Evolutionary conservation across 768 basidiomycete genomes (phyloP), one percentile per base, ranked within the genome.

Genomic region (Exidia glandulosa): DNA sequence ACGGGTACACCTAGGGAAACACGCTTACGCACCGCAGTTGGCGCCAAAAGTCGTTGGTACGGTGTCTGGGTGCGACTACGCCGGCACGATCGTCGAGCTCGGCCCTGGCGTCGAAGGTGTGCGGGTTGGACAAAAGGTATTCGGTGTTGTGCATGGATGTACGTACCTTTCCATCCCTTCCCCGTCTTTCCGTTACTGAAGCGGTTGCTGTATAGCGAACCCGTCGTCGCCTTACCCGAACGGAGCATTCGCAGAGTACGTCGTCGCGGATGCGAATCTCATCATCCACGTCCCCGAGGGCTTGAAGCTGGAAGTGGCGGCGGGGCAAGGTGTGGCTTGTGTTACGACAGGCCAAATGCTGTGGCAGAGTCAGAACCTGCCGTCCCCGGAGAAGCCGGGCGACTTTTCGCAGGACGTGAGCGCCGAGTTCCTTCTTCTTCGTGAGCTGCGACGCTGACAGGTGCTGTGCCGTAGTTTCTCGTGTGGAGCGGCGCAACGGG

Each of bases 401-500:
- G n/a, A n/a, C n/a, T n/a, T n/a, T n/a, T n/a, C n/a, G n/a, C n/a
- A n/a, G n/a, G n/a, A n/a, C n/a, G n/a, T n/a, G n/a, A n/a, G n/a
- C n/a, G n/a, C n/a, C n/a, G n/a, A n/a, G n/a, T n/a, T n/a, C n/a
- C n/a, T n/a, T n/a, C n/a, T n/a, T n/a, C n/a, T n/a, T n/a, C n/a
- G n/a, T n/a, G n/a, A n/a, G n/a, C n/a, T n/a, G n/a, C n/a, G n/a
- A n/a, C n/a, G n/a, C n/a, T n/a, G n/a, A n/a, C n/a, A n/a, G n/a
- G n/a, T n/a, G n/a, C n/a, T 10, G 9, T 19, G 23, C 29, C 23
- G 2, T 41, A 68, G 64, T 63, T 70, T 62, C 63, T 72, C 48
- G 61, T 73, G 27, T 69, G 66, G n/a, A 67, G 69, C 4, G 68
- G 63, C 12, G 61, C 71, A 61, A 70, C 70, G n/a, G 67, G 69